phyloP scores from a whole-genome alignment of 306 rosid genomes.

The Senna tora region DNA sequence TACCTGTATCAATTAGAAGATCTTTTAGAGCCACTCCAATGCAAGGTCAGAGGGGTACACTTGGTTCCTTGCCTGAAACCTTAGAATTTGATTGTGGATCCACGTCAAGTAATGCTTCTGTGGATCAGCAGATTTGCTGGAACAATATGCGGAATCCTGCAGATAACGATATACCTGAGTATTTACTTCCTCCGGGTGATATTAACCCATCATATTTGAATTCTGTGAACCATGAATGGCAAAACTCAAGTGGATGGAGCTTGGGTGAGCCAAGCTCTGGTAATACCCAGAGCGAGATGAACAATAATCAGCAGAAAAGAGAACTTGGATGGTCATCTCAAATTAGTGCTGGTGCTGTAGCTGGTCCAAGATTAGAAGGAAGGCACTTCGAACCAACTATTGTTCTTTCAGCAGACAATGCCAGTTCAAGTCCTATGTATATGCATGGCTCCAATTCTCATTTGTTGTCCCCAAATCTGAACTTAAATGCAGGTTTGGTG shows the following conservation, averaged over 20 bases:
- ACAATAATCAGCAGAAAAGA: slow-evolving; percentile 56
- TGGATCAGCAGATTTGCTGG: slow-evolving; percentile 72
- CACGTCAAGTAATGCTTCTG: slow-evolving; percentile 59
- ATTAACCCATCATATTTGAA: slow-evolving; percentile 57
- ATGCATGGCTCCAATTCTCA: slow-evolving; percentile 52
- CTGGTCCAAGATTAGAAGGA: slow-evolving; percentile 62
- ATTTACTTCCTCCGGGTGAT: slow-evolving; percentile 53
- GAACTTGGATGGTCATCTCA: slow-evolving; percentile 71
- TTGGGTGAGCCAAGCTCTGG: slow-evolving; percentile 83
- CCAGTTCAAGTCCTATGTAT: slow-evolving; percentile 50
- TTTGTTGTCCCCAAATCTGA: slow-evolving; percentile 52
- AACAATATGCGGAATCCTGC: slow-evolving; percentile 59
- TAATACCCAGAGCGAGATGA: slow-evolving; percentile 50
- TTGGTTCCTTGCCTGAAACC: slow-evolving; percentile 74
- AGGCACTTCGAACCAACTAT: slow-evolving; percentile 52
- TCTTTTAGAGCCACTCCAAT: slow-evolving; percentile 50
- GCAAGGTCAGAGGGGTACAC: slow-evolving; percentile 90
- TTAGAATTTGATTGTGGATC: slow-evolving; percentile 76
- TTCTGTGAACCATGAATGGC: slow-evolving; percentile 59
- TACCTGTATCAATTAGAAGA: slow-evolving; percentile 27
- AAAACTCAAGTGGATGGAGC: slow-evolving; percentile 69
- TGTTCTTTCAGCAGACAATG: slow-evolving; percentile 54
- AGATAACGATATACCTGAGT: slow-evolving; percentile 60
- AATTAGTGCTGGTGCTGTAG: slow-evolving; percentile 44
- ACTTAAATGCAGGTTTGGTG: slow-evolving; percentile 59